A percentile compares a stretch with the other conserved stretches of the same genome.
Evolutionary conservation across 164 flowering plant species (phyloP).

Genomic region (grape (Vitis vinifera)): DNA sequence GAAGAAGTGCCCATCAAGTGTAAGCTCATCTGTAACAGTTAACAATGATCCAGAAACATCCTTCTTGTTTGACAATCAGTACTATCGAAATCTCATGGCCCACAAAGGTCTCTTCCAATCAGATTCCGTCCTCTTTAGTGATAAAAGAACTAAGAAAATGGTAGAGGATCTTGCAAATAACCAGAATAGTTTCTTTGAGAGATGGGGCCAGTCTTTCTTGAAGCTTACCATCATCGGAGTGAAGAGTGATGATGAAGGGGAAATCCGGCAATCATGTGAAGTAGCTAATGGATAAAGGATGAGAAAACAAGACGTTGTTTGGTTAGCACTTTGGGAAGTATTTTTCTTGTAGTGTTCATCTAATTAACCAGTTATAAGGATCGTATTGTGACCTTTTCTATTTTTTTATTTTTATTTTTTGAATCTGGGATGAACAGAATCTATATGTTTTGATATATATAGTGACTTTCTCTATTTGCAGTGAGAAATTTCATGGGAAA

Average conservation of each 20-base stretch:
- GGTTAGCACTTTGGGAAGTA: not conserved
- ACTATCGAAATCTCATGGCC: conserved; percentile 48
- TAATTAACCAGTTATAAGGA: too few species aligned
- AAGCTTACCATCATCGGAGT: conserved; percentile 61
- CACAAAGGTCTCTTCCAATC: conserved; percentile 71
- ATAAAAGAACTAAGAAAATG: conserved; percentile 42
- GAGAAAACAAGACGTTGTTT: not conserved
- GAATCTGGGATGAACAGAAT: too few species aligned
- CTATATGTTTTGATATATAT: too few species aligned
- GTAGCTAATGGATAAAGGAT: conserved; percentile 27
- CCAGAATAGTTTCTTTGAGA: conserved; percentile 49
- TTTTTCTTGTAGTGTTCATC: not conserved
- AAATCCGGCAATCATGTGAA: conserved; percentile 53
- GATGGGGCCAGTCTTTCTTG: conserved; percentile 64
- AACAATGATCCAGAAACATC: conserved; percentile 63
- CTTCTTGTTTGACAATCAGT: conserved; percentile 60
- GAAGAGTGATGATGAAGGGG: conserved; percentile 64
- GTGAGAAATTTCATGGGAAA: too few species aligned
- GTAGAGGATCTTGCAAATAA: conserved; percentile 49
- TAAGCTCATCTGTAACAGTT: conserved; percentile 40
- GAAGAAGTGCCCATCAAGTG: conserved; percentile 48
- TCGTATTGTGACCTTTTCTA: too few species aligned
- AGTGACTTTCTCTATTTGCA: too few species aligned
- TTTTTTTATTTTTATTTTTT: too few species aligned
- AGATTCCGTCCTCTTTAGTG: conserved; percentile 57